Base-by-base conservation (phyloP, 768 basidiomycete genomes). In the Serendipita sp. region DNA sequence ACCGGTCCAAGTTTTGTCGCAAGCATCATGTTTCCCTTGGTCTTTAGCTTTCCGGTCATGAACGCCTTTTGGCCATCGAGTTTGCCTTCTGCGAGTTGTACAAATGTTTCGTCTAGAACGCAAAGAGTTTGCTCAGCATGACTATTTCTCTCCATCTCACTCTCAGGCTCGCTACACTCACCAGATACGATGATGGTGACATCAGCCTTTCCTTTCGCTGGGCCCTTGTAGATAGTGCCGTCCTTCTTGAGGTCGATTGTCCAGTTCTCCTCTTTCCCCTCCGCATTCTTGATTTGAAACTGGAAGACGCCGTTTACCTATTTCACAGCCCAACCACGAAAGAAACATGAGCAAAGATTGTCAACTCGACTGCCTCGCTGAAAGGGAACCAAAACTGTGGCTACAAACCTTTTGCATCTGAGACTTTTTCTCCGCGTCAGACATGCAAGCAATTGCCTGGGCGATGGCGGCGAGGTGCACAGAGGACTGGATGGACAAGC, bases 1-100 rank as follows among this genome's bases (percentile, higher is more conserved):
- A 97, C 80, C 9, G 75, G 77, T 66, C 87, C 86, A 38, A 96
- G 86, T 73, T 95, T 97, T 26, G 90, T 94, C 0, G 88, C 90
- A 65, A 94, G 81, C 90, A 94, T 92, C 73, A 93, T 83, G 74
- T 92, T 93, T 62, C 90, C 91, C 71, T 81, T 86, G 16, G 88
- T 86, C 68, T 94, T 95, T 58, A 96, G 81, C 70, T 89, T 88
- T 30, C 93, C 93, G 4, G 88, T 89, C 88, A 97, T 90, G 77
- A 93, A 96, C 22, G 92, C 92, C 71, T 92, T 93, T 74, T 96
- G 93, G 20, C 90, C 92, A 68, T 88, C 90, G 48, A 87, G 76
- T 86, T 90, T 88, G 69, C 86, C 88, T 42, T 74, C 70, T 2
- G 88, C 84, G 41, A 97, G 77, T 42, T 84, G 79, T 30, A 76